Evolutionary conservation across 2,329 filamentous ascomycete species (phyloP), one percentile per base, ranked within the genome.

Genomic region (Alternaria sp.): DNA sequence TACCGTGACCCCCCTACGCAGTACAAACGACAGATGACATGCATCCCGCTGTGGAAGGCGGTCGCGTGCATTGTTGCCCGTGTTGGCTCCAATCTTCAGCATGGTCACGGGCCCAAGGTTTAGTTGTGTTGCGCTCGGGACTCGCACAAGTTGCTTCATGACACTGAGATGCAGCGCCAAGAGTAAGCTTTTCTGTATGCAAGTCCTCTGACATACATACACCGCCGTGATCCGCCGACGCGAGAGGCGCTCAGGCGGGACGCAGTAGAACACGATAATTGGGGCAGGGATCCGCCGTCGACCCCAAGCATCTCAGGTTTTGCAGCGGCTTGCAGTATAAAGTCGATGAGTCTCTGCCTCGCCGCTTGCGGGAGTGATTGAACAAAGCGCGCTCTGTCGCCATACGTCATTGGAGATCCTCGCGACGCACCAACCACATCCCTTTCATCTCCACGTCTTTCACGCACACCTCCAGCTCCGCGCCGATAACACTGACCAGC

Each of bases 31-130:
- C 50, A 14, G 5, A 48, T 54, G 50, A 48, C 50, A 51, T 51
- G 56, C 45, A 29, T 33, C 17, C 31, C 36, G 29, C 48, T 17
- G 24, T 21, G 44, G 53, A 40, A 62, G 55, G 34, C 37, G 54
- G 68, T 72, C 67, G 69, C 68, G 70, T 73, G 71, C 67, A 54
- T 63, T 67, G 46, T 51, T 70, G 51, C 61, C 57, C 48, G 21
- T 61, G 34, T 52, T 54, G 54, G 29, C 48, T 14, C 34, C 4
- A 24, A 8, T 23, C 53, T 33, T 42, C 21, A 10, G 13, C 2
- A 51, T 29, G 3, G 36, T 34, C 40, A 14, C 36, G 34, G 37
- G 29, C 54, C 28, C 28, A 8, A n/a, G 40, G 46, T 34, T 26
- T 28, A 51, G 49, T 40, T 28, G 39, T 49, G 31, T 33, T 34